These are phyloP conservation scores for Podosphaera aphanis DNA, from an alignment of 2,329 filamentous ascomycete species.

Conservation along the genomic window DNA sequence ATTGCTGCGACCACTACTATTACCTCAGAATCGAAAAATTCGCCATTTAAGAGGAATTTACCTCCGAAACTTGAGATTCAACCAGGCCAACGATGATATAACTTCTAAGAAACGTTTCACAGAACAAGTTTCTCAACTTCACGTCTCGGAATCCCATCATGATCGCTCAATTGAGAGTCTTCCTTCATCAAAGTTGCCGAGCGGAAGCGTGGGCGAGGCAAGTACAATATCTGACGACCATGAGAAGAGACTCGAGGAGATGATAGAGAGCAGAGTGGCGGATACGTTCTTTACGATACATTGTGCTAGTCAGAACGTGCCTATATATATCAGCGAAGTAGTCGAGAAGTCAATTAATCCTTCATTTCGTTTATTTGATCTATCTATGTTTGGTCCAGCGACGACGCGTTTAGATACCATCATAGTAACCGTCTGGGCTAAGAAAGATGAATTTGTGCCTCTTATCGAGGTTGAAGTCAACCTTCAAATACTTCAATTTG, in stretches of 20 bases:
- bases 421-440: conserved; percentile 53
- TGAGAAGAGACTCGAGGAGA: conserved; percentile 54
- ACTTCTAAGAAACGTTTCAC: conserved; percentile 40
- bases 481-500: conserved; percentile 50
- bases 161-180: conserved; percentile 31
- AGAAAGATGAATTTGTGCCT: conserved; percentile 30
- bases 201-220: conserved; percentile 39
- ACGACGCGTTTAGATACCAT: conserved; percentile 43
- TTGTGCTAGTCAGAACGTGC: conserved; percentile 37
- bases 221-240: conserved; percentile 32
- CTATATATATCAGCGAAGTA: conserved; percentile 77
- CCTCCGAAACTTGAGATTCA: conserved; percentile 61
- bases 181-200: conserved; percentile 21
- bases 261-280: conserved; percentile 49
- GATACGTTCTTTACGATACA: conserved; percentile 80
- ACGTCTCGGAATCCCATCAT: conserved; percentile 27
- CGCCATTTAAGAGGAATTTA: conserved; percentile 73
- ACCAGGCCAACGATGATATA: conserved; percentile 41
- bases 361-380: conserved; percentile 66
- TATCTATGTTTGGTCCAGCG: conserved; percentile 35
- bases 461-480: conserved; percentile 50
- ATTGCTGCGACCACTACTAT: conserved; percentile 23
- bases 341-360: conserved; percentile 71
- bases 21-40: conserved; percentile 62
- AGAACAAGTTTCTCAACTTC: conserved; percentile 27